phyloP scores from a whole-genome alignment of 306 rosid genomes.

The Betula pendula region DNA sequence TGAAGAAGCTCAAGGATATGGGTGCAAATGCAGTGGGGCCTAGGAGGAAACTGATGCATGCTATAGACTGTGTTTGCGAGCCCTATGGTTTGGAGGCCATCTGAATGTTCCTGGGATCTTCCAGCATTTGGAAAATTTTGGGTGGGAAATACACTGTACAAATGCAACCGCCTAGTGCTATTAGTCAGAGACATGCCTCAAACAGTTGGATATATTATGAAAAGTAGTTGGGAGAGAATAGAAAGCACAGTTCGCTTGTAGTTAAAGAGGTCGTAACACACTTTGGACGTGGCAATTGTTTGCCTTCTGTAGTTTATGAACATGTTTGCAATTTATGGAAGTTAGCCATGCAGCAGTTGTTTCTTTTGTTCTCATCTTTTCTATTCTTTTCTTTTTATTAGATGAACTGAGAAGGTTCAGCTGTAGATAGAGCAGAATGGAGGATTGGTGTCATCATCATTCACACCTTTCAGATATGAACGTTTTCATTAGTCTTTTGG shows the following conservation, averaged over 20 bases:
- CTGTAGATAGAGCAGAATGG: no score
- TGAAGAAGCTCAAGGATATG: conserved; percentile 95
- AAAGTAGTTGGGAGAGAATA: neutral
- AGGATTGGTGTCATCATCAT: no score
- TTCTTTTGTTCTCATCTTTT: neutral
- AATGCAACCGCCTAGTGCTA: conserved; percentile 2
- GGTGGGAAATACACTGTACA: conserved; percentile 2
- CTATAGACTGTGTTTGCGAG: conserved; percentile 86
- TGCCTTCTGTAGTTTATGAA: neutral
- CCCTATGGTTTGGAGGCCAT: conserved; percentile 63
- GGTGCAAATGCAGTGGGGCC: conserved; percentile 97
- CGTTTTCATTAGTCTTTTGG: no score
- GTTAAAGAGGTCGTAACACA: neutral
- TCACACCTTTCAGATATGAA: no score
- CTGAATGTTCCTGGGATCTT: conserved; percentile 20
- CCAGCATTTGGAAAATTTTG: conserved; percentile 6
- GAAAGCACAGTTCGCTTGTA: neutral
- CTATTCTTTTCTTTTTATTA: neutral
- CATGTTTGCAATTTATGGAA: neutral
- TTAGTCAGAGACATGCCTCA: conserved; percentile 5
- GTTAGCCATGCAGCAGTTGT: neutral
- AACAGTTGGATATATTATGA: neutral
- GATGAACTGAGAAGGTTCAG: no score
- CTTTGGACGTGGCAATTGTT: neutral
- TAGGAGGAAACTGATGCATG: conserved; percentile 88